These are phyloP conservation scores for Daldinia bambusicola DNA, from an alignment of 495 filamentous ascomycete species.

Conservation along the genomic window DNA sequence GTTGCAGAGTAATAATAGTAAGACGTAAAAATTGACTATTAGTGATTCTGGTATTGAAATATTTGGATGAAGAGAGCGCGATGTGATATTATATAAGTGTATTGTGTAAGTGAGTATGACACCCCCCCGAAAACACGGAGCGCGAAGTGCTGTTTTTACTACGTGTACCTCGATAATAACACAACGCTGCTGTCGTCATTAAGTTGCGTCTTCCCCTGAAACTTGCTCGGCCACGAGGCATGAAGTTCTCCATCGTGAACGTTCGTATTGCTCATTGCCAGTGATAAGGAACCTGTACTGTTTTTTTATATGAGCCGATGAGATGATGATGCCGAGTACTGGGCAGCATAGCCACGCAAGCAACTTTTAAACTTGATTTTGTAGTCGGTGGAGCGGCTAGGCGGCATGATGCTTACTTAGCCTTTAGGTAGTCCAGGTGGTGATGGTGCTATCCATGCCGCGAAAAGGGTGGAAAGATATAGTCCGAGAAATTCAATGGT, in stretches of 20 bases:
- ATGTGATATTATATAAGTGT: too few relatives aligned
- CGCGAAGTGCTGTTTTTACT: background rate
- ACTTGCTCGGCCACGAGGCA: background rate
- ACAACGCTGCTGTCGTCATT: background rate
- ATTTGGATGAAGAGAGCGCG: too few relatives aligned
- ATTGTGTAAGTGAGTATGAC: too few relatives aligned
- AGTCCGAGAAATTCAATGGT: background rate
- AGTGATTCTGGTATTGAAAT: too few relatives aligned
- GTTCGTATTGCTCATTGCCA: slow-evolving; percentile 26
- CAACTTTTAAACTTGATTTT: slow-evolving; percentile 21
- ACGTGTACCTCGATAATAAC: background rate
- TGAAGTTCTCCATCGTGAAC: slow-evolving; percentile 19
- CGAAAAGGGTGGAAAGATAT: background rate
- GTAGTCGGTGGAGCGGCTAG: slow-evolving; percentile 10
- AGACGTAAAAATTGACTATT: too few relatives aligned
- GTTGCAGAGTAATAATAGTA: too few relatives aligned
- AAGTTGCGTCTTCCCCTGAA: background rate
- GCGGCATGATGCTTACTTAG: background rate
- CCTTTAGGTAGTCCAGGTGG: too few relatives aligned
- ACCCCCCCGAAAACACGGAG: background rate
- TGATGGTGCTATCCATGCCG: background rate
- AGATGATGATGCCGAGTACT: slow-evolving; percentile 5
- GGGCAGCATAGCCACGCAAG: slow-evolving; percentile 27
- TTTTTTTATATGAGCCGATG: slow-evolving; percentile 10
- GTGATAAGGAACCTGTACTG: background rate